Percentiles rank a stretch among this genome's conserved stretches.
phyloP scores from a whole-genome alignment of 2,329 filamentous ascomycete genomes.

The Parastagonospora avenae region DNA sequence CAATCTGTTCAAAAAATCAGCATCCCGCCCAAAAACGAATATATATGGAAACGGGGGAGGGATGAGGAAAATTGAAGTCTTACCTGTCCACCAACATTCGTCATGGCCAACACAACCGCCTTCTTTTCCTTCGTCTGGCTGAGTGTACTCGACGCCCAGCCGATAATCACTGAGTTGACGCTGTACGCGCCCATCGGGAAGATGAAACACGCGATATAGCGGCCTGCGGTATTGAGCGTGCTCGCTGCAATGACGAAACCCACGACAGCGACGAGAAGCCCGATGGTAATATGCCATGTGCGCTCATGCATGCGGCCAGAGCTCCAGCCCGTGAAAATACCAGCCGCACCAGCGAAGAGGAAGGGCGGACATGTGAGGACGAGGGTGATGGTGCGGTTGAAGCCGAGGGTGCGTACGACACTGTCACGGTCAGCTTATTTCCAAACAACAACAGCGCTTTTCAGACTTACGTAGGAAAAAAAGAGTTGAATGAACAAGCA shows the following conservation, averaged over 20 bases:
- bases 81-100: conserved; percentile 26
- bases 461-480: conserved; percentile 36
- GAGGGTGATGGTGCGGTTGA: conserved; percentile 42
- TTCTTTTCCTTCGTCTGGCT: conserved; percentile 39
- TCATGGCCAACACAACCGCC: conserved; percentile 38
- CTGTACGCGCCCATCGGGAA: conserved; percentile 38
- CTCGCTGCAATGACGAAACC: conserved; percentile 49
- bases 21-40: too few species aligned
- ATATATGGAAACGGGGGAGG: too few species aligned
- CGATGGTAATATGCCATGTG: conserved; percentile 57
- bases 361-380: conserved; percentile 56
- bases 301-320: conserved; percentile 57
- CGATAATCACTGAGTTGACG: conserved; percentile 39
- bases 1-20: too few species aligned
- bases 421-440: conserved; percentile 8
- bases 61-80: too few species aligned
- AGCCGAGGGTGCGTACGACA: conserved; percentile 46
- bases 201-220: conserved; percentile 38
- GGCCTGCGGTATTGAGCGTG: conserved; percentile 33
- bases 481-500: conserved; percentile 39
- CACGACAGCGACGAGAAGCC: conserved; percentile 48
- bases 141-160: conserved; percentile 35
- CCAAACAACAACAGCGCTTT: too few species aligned
- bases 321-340: conserved; percentile 56
- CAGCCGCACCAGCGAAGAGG: conserved; percentile 51